These are phyloP conservation scores for Clonostachys sp. DNA, from an alignment of 2,329 filamentous ascomycete genomes.

Conservation along the genomic window DNA sequence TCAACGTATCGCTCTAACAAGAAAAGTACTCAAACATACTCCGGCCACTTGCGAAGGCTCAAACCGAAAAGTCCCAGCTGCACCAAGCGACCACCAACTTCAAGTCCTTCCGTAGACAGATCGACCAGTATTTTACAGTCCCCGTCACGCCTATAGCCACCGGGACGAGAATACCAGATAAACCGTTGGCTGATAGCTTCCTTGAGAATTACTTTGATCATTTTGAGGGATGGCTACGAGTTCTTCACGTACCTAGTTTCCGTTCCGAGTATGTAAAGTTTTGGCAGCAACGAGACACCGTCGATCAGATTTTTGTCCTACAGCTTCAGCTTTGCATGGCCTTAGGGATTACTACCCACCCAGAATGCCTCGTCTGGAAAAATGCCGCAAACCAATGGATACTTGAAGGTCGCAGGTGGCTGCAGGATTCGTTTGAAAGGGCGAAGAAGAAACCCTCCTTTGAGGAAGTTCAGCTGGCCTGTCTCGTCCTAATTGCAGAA, in stretches of 20 bases:
- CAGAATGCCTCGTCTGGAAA: constrained; percentile 9
- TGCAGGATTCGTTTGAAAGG: constrained; percentile 7
- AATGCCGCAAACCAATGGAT: constrained; percentile 11
- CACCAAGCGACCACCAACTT: neutral
- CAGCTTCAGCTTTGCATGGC: constrained; percentile 12
- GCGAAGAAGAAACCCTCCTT: constrained; percentile 19
- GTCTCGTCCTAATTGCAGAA: constrained; percentile 16
- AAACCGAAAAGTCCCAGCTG: neutral
- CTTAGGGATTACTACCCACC: constrained; percentile 10
- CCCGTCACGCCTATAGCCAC: neutral
- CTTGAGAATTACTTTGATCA: constrained; percentile 31
- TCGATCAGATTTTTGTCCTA: constrained; percentile 10
- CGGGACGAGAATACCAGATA: neutral
- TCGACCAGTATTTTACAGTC: neutral
- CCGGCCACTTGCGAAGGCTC: neutral
- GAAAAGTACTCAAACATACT: constrained; percentile 1
- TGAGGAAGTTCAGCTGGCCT: constrained; percentile 19
- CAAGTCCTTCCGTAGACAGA: neutral
- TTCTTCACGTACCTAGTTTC: constrained; percentile 34
- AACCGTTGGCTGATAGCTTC: constrained; percentile 18
- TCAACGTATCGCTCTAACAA: neutral
- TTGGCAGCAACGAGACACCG: constrained; percentile 5
- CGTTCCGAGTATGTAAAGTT: constrained; percentile 21
- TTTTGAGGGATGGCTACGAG: constrained; percentile 32
- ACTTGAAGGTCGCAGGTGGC: constrained; percentile 11